Percentiles rank a stretch among this genome's conserved stretches.
phyloP scores from a whole-genome alignment of 2,329 filamentous ascomycete genomes.

The Eurotiales sp. region DNA sequence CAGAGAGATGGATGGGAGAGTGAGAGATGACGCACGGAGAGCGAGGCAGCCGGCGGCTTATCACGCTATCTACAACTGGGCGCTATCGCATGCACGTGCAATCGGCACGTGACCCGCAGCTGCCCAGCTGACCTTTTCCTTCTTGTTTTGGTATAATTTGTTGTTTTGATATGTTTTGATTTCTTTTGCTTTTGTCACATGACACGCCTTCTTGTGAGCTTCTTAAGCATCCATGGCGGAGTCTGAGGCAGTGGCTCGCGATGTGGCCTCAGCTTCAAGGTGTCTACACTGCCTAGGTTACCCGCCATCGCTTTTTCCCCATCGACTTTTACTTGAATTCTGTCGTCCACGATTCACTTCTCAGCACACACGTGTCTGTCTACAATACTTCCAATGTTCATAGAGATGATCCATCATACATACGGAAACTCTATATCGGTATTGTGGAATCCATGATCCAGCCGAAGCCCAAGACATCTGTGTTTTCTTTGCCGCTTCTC shows the following conservation, averaged over 20 bases:
- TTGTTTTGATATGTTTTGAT: too few relatives aligned
- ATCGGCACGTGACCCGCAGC: not conserved
- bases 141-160: too few relatives aligned
- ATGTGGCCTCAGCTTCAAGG: not conserved
- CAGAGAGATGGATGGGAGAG: not conserved
- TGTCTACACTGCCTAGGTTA: too few relatives aligned
- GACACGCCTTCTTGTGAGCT: too few relatives aligned
- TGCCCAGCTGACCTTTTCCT: too few relatives aligned
- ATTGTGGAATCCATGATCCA: conserved; percentile 10
- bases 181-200: too few relatives aligned
- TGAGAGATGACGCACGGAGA: conserved; percentile 13
- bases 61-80: conserved; percentile 7
- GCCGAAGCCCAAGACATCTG: conserved; percentile 12
- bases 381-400: not conserved
- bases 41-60: conserved; percentile 8
- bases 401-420: not conserved
- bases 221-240: too few relatives aligned
- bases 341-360: not conserved
- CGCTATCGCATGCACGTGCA: conserved; percentile 9
- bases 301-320: too few relatives aligned
- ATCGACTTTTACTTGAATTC: too few relatives aligned
- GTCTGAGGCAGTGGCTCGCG: not conserved
- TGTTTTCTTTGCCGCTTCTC: conserved; percentile 14
- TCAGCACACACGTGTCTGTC: not conserved
- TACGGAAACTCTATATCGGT: not conserved